Base-by-base conservation (phyloP, 2,329 filamentous ascomycete genomes). In the Dactylellina leptospora region DNA sequence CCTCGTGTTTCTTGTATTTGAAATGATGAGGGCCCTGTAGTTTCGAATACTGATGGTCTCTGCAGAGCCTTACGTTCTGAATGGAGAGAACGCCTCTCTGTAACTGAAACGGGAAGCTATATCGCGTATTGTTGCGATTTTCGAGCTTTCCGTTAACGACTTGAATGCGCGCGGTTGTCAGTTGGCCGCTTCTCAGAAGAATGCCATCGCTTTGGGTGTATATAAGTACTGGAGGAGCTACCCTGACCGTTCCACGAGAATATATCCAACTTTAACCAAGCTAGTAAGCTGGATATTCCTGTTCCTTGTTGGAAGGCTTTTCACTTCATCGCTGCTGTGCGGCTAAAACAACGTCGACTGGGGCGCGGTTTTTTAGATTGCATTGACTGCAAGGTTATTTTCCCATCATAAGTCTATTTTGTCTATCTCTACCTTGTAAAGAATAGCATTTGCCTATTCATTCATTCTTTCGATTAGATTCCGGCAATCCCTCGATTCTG, bases 351-450 rank as follows among this genome's bases (percentile, higher is more conserved):
- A 45, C 48, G 33, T n/a, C n/a, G n/a, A n/a, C n/a, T 55, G 38
- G 27, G 38, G 18, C 60, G 33, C 6, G 16, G 4, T 44, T 23
- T 64, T 58, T 38, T 20, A 48, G 27, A 13, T 48, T 33, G 40
- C 33, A 48, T 61, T 42, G 33, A 36, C 47, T 64, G 50, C 60
- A 66, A 66, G 44, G 61, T 58, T 51, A 56, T 51, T 66, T 58
- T 54, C 51, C 28, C 56, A 66, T 44, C n/a, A 44, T 42, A 51
- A 30, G 25, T 50, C 40, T 50, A 18, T 30, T 36, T 58, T 42
- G 45, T 13, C 28, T 40, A 47, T 54, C 20, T 50, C 22, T 66
- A 10, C 40, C 16, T 4, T 42, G 4, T 16, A 9, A 42, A 27
- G 28, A 16, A 23, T 33, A 23, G 47, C 25, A 48, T 58, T 64